phyloP scores from a whole-genome alignment of 2,329 filamentous ascomycete species.

The Fusarium mundagurra region DNA sequence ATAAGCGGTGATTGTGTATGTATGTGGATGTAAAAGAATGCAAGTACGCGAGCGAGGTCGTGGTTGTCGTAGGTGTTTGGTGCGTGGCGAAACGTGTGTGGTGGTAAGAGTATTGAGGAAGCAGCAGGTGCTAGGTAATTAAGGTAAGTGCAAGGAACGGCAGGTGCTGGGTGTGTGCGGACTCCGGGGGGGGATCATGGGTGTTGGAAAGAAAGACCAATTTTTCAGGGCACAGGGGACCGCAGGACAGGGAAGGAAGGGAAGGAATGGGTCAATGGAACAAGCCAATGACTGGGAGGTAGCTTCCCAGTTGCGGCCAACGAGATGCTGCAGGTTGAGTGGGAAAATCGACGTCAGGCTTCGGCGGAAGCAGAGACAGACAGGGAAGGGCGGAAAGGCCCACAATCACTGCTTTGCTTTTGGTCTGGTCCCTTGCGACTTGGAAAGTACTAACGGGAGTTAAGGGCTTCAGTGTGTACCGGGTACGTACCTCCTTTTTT shows the following conservation, averaged over 20 bases:
- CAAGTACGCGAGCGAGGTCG: conserved; percentile 38
- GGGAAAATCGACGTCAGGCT: conserved; percentile 36
- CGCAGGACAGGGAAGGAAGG: conserved; percentile 34
- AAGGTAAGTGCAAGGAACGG: conserved; percentile 39
- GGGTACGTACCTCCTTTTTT: conserved; percentile 19
- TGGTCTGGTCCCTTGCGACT: conserved; percentile 25
- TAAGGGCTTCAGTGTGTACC: conserved; percentile 2
- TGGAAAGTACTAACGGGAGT: conserved; percentile 14
- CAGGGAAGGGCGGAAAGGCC: conserved; percentile 31
- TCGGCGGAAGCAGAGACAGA: conserved; percentile 15
- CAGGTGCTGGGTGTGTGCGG: conserved; percentile 27
- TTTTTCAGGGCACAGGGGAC: conserved; percentile 38
- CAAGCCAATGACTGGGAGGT: conserved; percentile 21
- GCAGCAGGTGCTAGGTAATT: conserved; percentile 39
- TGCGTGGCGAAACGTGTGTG: conserved; percentile 45
- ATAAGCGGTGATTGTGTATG: conserved; percentile 35
- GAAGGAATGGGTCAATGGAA: conserved; percentile 32
- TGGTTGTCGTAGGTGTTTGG: conserved; percentile 31
- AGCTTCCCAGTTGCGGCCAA: conserved; percentile 12
- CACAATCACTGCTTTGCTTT: conserved; percentile 26
- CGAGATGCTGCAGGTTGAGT: conserved; percentile 34
- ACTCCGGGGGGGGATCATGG: conserved; percentile 35
- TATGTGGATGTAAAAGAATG: conserved; percentile 33
- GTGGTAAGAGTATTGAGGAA: conserved; percentile 35
- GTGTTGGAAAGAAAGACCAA: conserved; percentile 30